phyloP scores from a whole-genome alignment of 192 early-diverging fungal genomes.

The Gonapodya sp. region DNA sequence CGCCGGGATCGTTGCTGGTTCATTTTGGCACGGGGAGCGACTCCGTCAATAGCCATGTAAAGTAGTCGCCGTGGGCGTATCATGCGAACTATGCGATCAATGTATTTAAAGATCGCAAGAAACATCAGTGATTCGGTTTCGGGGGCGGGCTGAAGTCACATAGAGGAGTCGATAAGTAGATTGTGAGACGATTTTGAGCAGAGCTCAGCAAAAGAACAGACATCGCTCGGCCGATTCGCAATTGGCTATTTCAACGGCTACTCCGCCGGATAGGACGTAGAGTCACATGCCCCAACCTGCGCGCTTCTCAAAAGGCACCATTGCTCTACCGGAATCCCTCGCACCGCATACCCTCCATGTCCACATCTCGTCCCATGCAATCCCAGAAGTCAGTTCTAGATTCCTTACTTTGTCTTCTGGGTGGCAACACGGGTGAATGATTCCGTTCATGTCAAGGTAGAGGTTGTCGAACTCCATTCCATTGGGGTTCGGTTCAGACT shows the following conservation, averaged over 20 bases:
- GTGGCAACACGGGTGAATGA: constrained; percentile 79
- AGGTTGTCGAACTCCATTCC: constrained; percentile 46
- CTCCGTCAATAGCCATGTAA: constrained; percentile 97
- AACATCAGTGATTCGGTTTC: constrained; percentile 89
- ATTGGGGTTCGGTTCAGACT: constrained; percentile 46
- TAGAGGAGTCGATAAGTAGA: too few species aligned
- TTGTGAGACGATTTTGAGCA: too few species aligned
- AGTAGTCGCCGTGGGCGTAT: constrained; percentile 87
- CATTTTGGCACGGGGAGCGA: constrained; percentile 98
- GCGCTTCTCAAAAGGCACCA: too few species aligned
- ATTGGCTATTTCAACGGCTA: too few species aligned
- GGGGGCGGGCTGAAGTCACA: constrained; percentile 58
- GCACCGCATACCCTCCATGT: too few species aligned
- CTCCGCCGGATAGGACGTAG: too few species aligned
- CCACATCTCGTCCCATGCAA: not conserved
- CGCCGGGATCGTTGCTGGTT: constrained; percentile 97
- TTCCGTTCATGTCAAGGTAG: constrained; percentile 69
- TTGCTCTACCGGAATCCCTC: too few species aligned
- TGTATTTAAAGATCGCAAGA: constrained; percentile 89
- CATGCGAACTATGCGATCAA: constrained; percentile 89
- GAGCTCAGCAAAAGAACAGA: too few species aligned
- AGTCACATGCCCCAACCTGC: too few species aligned
- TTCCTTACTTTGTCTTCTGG: constrained; percentile 58
- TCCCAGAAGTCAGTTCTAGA: not conserved
- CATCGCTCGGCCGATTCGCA: too few species aligned